Evolutionary conservation across 345 rosid genomes (phyloP).

Genomic region (Populus ilicifolia): DNA sequence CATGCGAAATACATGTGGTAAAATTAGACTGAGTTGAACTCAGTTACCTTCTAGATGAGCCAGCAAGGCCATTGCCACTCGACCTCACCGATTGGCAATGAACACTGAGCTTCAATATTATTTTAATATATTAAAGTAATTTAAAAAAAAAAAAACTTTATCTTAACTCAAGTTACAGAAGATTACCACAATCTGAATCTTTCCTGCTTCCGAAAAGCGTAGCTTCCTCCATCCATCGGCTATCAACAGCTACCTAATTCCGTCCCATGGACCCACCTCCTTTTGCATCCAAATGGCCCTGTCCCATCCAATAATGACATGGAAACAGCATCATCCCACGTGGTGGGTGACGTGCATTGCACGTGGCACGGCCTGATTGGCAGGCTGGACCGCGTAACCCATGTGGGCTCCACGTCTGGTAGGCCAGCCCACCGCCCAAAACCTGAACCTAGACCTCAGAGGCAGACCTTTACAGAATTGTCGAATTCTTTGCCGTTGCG

Average conservation of each 20-base stretch:
- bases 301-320: conserved; percentile 8
- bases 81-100: too few species aligned
- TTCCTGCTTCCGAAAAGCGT: background rate
- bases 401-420: background rate
- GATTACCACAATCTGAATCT: too few species aligned
- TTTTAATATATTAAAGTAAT: too few species aligned
- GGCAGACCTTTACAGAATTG: background rate
- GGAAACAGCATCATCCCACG: conserved; percentile 9
- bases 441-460: background rate
- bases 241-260: background rate
- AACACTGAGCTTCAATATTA: too few species aligned
- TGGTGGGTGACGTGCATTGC: conserved; percentile 15
- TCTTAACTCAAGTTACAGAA: too few species aligned
- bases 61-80: too few species aligned
- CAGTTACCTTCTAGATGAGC: too few species aligned
- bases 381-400: accelerated
- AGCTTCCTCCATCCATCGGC: background rate
- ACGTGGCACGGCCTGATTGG: background rate
- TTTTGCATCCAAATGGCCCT: background rate
- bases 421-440: conserved; percentile 25
- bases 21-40: too few species aligned
- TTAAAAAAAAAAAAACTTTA: too few species aligned
- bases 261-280: background rate
- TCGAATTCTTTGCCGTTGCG: background rate
- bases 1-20: too few species aligned